Base-by-base conservation (phyloP, 169 alveolate species). In the Theileria equi region DNA sequence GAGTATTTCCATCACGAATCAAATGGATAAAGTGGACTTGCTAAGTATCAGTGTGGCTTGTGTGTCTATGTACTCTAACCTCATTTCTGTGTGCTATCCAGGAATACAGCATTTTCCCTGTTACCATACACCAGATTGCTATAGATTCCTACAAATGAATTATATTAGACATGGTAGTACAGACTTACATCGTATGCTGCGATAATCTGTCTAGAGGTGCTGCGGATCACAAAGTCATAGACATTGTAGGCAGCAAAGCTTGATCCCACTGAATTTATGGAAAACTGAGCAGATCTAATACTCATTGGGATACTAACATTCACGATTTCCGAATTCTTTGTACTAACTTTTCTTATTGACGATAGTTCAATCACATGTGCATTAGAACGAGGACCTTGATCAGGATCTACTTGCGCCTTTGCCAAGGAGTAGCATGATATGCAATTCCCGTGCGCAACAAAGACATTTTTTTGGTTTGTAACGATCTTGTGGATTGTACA, bases 41-140 rank as follows among this genome's bases (percentile, higher is more conserved):
- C 81, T 65, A 44, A 17, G 13, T 11, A 19, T 31, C 28, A 0
- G 23, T 8, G 28, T 10, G 16, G 38, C n/a, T 13, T 8, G 0
- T 13, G 10, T 17, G 29, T 19, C 19, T 13, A 41, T 13, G 29
- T 32, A 0, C 4, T 52, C 70, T 13, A 55, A 74, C 84, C 84
- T 68, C 84, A 48, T 74, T 45, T 31, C 64, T 62, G 53, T 74
- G 84, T 11, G 84, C 84, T 44, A 49, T 45, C 86, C 86, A 77
- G 28, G 81, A 55, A 35, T 59, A 77, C 35, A 77, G 57, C 76
- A 77, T 67, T 32, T 49, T 67, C 5, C 86, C 86, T 26, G 58
- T 63, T 32, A 16, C 48, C 11, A 62, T 49, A 45, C 86, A 77
- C 86, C 86, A 77, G 38, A 77, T 67, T 55, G 86, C 60, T n/a